Conservation (phyloP, 805 yeast genomes). For the Sugiyamaella chiloensis region DNA sequence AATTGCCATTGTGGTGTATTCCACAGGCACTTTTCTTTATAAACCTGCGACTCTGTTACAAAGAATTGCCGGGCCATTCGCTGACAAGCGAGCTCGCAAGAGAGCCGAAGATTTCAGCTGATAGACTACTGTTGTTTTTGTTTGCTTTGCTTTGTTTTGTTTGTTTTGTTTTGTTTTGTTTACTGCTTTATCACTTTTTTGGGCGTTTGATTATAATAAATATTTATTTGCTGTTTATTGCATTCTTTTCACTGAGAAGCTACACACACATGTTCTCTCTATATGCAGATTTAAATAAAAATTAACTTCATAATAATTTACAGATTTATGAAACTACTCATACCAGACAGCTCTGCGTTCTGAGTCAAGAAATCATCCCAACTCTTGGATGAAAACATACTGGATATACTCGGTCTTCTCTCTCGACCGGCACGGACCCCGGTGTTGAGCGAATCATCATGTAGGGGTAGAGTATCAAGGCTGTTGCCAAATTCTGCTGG, state of each 20-base stretch:
- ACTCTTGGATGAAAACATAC: conserved; percentile 16
- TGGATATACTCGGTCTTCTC: conserved; percentile 7
- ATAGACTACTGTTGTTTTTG: neutral
- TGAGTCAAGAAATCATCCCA: conserved; percentile 27
- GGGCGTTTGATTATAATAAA: too few relatives aligned
- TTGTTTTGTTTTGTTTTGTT: too few relatives aligned
- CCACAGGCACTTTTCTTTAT: conserved; percentile 20
- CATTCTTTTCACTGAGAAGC: too few relatives aligned
- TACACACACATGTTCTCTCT: too few relatives aligned
- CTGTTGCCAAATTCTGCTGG: too few relatives aligned
- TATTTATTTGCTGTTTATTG: too few relatives aligned
- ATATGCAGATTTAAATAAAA: too few relatives aligned
- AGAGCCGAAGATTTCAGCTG: conserved; percentile 1
- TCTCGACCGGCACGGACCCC: neutral
- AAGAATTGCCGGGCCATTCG: conserved; percentile 5
- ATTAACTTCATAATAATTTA: conserved; percentile 3
- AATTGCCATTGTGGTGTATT: conserved; percentile 40
- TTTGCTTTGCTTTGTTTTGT: too few relatives aligned
- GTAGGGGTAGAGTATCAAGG: too few relatives aligned
- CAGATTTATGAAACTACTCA: conserved; percentile 18
- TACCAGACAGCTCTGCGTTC: conserved; percentile 24
- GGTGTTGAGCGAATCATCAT: neutral
- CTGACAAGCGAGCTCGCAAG: conserved; percentile 4
- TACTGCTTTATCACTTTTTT: too few relatives aligned
- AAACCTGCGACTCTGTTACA: conserved; percentile 13